These are phyloP conservation scores for Fonsecaea pugnacius DNA, from an alignment of 2,329 filamentous ascomycete species.

Conservation along the genomic window DNA sequence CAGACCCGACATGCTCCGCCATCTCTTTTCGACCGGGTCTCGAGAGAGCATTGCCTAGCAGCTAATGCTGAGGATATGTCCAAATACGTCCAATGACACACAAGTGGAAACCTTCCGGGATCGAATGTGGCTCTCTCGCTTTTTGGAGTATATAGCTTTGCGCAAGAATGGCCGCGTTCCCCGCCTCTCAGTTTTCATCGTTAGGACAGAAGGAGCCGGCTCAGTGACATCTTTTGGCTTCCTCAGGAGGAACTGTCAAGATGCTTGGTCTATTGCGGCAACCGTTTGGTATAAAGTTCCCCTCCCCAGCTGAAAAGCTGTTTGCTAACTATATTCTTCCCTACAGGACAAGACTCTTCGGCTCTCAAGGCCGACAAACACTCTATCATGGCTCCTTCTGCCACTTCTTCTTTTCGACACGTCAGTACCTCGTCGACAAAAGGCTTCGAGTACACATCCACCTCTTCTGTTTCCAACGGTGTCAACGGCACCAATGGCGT, in stretches of 20 bases:
- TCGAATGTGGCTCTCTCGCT: background rate
- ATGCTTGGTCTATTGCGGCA: conserved; percentile 17
- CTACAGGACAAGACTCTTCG: conserved; percentile 15
- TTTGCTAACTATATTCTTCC: background rate
- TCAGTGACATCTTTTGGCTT: conserved; percentile 9
- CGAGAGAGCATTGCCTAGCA: background rate
- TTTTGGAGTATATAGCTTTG: conserved; percentile 15
- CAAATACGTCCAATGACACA: background rate
- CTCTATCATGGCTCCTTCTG: conserved; percentile 17
- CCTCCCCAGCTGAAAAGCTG: background rate
- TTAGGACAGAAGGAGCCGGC: background rate
- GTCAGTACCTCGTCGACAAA: conserved; percentile 12
- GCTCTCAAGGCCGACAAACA: conserved; percentile 12
- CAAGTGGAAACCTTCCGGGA: background rate
- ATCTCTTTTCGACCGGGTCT: background rate
- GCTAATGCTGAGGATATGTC: background rate
- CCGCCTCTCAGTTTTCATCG: conserved; percentile 6
- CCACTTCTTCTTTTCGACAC: conserved; percentile 11
- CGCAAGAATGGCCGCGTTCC: conserved; percentile 1
- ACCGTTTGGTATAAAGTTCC: conserved; percentile 17
- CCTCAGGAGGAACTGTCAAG: conserved; percentile 1
- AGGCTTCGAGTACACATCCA: conserved; percentile 15
- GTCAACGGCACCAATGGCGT: conserved; percentile 8
- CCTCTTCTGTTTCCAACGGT: conserved; percentile 12
- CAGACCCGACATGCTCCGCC: background rate